Evolutionary conservation across 1,284 basidiomycete species (phyloP).

Genomic region (Vanrija pseudolonga): DNA sequence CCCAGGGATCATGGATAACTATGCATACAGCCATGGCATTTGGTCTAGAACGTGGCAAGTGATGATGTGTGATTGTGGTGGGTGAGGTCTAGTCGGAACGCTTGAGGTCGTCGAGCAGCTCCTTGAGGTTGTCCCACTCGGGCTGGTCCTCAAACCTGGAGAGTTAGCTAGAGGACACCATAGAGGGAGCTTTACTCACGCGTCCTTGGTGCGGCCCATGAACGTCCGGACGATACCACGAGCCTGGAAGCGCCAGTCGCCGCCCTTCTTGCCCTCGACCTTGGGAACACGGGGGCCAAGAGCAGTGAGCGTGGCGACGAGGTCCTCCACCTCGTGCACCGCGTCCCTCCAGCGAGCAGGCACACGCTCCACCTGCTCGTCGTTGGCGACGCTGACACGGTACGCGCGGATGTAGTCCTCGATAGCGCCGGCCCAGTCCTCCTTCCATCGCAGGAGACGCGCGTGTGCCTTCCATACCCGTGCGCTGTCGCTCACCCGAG

Average conservation of each 20-base stretch:
- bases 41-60: too few relatives aligned
- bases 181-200: conserved; percentile 31
- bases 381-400: conserved; percentile 65
- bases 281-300: conserved; percentile 64
- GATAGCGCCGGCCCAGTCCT: conserved; percentile 68
- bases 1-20: not conserved
- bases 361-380: conserved; percentile 63
- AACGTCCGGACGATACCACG: conserved; percentile 84
- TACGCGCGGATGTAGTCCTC: conserved; percentile 81
- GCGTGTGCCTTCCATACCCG: conserved; percentile 77
- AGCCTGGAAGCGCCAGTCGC: conserved; percentile 77
- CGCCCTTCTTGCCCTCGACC: conserved; percentile 52
- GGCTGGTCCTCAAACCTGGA: conserved; percentile 72
- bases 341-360: conserved; percentile 65
- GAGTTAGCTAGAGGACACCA: conserved; percentile 1
- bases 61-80: not conserved
- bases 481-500: conserved; percentile 65
- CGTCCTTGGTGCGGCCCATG: conserved; percentile 60
- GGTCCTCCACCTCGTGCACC: conserved; percentile 71
- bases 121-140: conserved; percentile 70
- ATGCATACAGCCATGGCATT: too few relatives aligned
- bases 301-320: conserved; percentile 76
- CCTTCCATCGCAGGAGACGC: conserved; percentile 69
- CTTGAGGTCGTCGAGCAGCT: conserved; percentile 52
- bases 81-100: conserved; percentile 12